A percentile compares a stretch with the other conserved stretches of the same genome.
Evolutionary conservation across 352 stramenopile genomes (phyloP).

Genomic region (Globisporangium echinulatum): DNA sequence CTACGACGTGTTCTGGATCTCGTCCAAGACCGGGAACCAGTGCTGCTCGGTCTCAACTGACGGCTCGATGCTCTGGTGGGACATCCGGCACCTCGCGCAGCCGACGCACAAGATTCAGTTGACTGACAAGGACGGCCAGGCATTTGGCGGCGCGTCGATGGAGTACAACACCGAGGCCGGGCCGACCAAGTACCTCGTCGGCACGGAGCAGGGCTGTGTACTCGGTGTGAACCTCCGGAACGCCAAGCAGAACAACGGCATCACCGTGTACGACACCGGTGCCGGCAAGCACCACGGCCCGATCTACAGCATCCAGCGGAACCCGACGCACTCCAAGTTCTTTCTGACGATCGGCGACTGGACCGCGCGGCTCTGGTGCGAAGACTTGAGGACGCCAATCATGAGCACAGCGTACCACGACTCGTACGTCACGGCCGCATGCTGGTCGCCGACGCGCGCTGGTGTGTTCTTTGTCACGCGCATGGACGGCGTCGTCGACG

Average conservation of each 20-base stretch:
- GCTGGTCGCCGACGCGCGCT: conserved; percentile 93
- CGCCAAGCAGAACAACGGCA: conserved; percentile 96
- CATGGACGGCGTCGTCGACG: conserved; percentile 95
- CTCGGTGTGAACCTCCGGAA: conserved; percentile 94
- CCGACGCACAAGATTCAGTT: conserved; percentile 78
- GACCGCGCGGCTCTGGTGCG: conserved; percentile 94
- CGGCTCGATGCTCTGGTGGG: conserved; percentile 90
- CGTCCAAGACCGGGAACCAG: conserved; percentile 94
- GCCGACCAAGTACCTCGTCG: conserved; percentile 96
- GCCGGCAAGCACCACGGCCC: conserved; percentile 94
- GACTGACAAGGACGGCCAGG: conserved; percentile 71
- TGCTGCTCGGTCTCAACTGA: conserved; percentile 96
- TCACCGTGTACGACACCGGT: conserved; percentile 93
- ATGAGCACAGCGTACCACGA: conserved; percentile 97
- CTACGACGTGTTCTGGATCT: conserved; percentile 96
- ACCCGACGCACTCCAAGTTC: conserved; percentile 97
- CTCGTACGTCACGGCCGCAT: conserved; percentile 94
- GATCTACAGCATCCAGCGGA: conserved; percentile 95
- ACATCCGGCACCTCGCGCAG: conserved; percentile 83
- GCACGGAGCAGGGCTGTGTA: conserved; percentile 96
- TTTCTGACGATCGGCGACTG: conserved; percentile 98
- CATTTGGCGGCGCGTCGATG: conserved; percentile 91
- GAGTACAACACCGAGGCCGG: conserved; percentile 96
- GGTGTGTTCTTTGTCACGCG: conserved; percentile 96
- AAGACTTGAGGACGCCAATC: conserved; percentile 96